phyloP scores from a whole-genome alignment of 768 basidiomycete species.

The Crepidotus variabilis region DNA sequence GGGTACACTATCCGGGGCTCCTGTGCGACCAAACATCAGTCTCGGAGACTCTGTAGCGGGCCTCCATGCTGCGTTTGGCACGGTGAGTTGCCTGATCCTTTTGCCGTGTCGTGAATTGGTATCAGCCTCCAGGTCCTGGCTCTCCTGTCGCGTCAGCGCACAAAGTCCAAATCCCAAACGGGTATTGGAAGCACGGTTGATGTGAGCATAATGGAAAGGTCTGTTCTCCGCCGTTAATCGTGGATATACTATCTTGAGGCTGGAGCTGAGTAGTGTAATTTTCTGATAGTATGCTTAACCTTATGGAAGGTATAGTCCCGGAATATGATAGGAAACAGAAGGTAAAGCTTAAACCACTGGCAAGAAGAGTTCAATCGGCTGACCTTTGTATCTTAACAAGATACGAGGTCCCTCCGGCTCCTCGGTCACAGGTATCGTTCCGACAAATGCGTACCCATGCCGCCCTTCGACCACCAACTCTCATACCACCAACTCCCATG shows the following conservation, averaged over 20 bases:
- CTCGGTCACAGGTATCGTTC: constrained; percentile 72
- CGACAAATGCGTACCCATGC: constrained; percentile 73
- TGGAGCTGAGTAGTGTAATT: background rate
- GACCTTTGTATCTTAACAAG: constrained; percentile 25
- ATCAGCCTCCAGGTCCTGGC: constrained; percentile 48
- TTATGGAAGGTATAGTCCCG: constrained; percentile 76
- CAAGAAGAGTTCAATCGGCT: background rate
- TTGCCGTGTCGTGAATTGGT: background rate
- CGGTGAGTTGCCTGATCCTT: constrained; percentile 32
- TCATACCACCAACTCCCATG: constrained; percentile 23
- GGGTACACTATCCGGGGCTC: constrained; percentile 53
- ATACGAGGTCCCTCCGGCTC: constrained; percentile 72
- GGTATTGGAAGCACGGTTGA: constrained; percentile 58
- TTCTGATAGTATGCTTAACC: constrained; percentile 57
- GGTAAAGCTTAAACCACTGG: constrained; percentile 25
- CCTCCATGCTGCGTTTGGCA: constrained; percentile 70
- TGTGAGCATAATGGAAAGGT: constrained; percentile 75
- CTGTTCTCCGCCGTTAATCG: background rate
- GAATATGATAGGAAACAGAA: constrained; percentile 72
- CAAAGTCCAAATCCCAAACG: constrained; percentile 21
- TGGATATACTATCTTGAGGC: background rate
- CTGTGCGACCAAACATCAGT: constrained; percentile 69
- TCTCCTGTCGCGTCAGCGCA: constrained; percentile 40
- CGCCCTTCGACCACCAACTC: constrained; percentile 37
- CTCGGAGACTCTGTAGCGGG: constrained; percentile 72